A percentile compares a stretch with the other conserved stretches of the same genome.
Conservation (phyloP, 192 early-diverging fungal genomes). For the Cetraspora pellucida region DNA sequence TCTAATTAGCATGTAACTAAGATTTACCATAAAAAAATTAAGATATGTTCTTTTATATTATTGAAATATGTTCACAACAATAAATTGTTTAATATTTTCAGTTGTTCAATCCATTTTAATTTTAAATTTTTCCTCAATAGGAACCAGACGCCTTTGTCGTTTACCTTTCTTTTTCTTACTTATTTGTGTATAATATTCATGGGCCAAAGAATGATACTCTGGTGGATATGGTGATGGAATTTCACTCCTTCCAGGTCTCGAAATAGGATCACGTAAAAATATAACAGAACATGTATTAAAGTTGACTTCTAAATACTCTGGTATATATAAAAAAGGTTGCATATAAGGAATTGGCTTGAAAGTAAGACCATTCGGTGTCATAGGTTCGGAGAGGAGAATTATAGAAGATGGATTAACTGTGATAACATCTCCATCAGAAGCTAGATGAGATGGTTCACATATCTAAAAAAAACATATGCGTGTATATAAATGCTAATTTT, state of each 20-base stretch:
- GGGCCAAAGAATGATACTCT: conserved; percentile 85
- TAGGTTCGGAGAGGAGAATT: conserved; percentile 56
- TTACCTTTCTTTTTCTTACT: conserved; percentile 43
- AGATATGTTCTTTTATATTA: too few relatives aligned
- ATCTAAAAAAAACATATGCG: conserved; percentile 51
- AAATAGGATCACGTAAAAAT: conserved; percentile 87
- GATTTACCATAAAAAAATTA: too few relatives aligned
- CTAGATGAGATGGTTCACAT: conserved; percentile 71
- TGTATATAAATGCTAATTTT: background rate
- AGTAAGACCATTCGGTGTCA: conserved; percentile 9
- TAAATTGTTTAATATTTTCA: too few relatives aligned
- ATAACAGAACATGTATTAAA: conserved; percentile 90
- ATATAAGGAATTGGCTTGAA: conserved; percentile 75
- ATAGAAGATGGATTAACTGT: conserved; percentile 78
- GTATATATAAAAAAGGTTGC: conserved; percentile 95
- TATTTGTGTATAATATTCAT: conserved; percentile 84
- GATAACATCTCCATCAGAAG: conserved; percentile 87
- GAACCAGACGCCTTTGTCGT: background rate
- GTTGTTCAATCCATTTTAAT: too few relatives aligned
- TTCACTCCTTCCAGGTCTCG: conserved; percentile 82
- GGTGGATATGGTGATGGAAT: conserved; percentile 94
- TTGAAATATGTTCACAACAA: too few relatives aligned
- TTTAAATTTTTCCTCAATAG: conserved; percentile 9
- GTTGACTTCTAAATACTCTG: conserved; percentile 96
- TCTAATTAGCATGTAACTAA: too few relatives aligned